Evolutionary conservation across 2,329 filamentous ascomycete species (phyloP), one percentile per base, ranked within the genome.

Genomic region (Intubia oerlemansii): DNA sequence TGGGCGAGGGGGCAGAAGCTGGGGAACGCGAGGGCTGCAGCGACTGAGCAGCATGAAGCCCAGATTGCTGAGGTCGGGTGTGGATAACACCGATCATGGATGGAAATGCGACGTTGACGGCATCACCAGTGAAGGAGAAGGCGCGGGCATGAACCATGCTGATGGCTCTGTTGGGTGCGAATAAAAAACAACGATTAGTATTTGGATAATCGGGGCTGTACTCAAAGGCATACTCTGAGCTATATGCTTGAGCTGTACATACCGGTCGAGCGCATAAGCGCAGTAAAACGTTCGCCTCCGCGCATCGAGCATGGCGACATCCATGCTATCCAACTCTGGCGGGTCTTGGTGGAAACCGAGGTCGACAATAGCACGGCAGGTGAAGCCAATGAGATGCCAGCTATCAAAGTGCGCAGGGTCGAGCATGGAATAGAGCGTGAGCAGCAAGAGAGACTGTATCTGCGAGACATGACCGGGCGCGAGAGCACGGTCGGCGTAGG

Each of bases 321-420:
- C 69, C 9, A 72, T 62, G 17, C 68, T 53, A 11, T 75, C 62
- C 36, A 75, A 71, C 32, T 65, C 60, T 1, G 78, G 74, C 4
- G 82, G 81, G 39, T 95, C 85, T 50, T 93, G 85, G 48, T 95
- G 88, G 33, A 90, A 71, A 7, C 88, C 88, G 17, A 93, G 54
- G 51, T 98, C 88, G 14, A 93, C 66, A 43, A 85, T 71, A 5
- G 82, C 79, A 33, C 85, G 69, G 23, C 79, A 79, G 6, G 85
- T 84, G 45, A 88, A 84, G 6, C 85, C 88, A 32, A 93, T 78
- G 36, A 93, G 52, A 38, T 88, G 84, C 84, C 88, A 95, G 41
- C 76, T 81, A 43, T 92, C 82, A 43, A 92, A 93, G 44, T 90
- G 81, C 24, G 73, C 67, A 3, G 85, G 84, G 41, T 95, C 84